phyloP scores from a whole-genome alignment of 768 basidiomycete species.

The Mycena kentingensis region DNA sequence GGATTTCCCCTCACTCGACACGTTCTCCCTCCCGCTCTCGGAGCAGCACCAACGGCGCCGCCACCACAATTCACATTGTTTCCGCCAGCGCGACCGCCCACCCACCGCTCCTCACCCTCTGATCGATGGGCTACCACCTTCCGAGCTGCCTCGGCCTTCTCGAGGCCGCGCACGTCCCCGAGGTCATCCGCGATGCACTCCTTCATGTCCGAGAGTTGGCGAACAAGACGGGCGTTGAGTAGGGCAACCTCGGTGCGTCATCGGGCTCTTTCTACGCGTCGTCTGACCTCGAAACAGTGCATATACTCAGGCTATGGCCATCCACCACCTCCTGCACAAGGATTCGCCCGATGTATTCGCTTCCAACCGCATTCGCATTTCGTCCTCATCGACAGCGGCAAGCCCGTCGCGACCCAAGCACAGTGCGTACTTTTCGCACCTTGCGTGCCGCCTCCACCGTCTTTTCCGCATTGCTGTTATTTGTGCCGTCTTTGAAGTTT shows the following conservation, averaged over 20 bases:
- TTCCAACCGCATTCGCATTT: slow-evolving; percentile 69
- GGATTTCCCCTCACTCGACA: too few species aligned
- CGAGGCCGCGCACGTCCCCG: slow-evolving; percentile 70
- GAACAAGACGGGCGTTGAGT: slow-evolving; percentile 44
- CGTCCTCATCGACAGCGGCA: slow-evolving; percentile 72
- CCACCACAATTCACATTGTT: too few species aligned
- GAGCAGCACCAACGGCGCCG: too few species aligned
- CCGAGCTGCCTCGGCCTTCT: slow-evolving; percentile 74
- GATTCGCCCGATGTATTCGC: slow-evolving; percentile 71
- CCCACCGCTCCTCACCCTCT: slow-evolving; percentile 67
- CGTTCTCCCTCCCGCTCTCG: too few species aligned
- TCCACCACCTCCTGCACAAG: slow-evolving; percentile 76
- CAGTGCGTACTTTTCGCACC: neutral
- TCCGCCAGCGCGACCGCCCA: slow-evolving; percentile 66
- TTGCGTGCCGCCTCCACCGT: neutral
- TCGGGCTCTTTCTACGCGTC: neutral
- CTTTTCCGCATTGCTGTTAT: neutral
- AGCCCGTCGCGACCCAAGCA: slow-evolving; percentile 35
- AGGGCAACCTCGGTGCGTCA: slow-evolving; percentile 52
- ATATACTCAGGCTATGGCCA: slow-evolving; percentile 75
- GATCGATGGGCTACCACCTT: slow-evolving; percentile 74
- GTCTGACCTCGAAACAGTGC: slow-evolving; percentile 55
- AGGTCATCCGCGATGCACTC: slow-evolving; percentile 67
- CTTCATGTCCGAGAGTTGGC: slow-evolving; percentile 53
- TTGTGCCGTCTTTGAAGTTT: too few species aligned